Percentiles rank a stretch among this genome's conserved stretches.
phyloP scores from a whole-genome alignment of 306 rosid species.

The Rosa multiflora region DNA sequence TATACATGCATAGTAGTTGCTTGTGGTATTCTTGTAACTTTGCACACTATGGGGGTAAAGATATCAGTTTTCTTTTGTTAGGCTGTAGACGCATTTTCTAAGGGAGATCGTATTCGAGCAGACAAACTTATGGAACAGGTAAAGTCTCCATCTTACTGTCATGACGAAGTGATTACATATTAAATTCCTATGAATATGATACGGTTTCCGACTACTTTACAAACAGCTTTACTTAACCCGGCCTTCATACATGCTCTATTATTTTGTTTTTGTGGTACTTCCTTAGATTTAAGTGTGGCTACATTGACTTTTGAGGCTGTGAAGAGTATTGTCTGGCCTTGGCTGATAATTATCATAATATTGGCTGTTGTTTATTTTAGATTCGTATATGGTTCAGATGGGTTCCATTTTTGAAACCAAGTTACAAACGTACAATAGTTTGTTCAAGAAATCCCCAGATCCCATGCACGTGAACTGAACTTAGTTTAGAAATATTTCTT shows the following conservation, averaged over 20 bases:
- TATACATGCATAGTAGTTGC: neutral
- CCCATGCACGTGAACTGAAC: neutral
- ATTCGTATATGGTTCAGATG: neutral
- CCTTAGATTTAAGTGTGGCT: neutral
- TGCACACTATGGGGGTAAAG: constrained; percentile 31
- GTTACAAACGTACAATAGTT: neutral
- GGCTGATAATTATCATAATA: neutral
- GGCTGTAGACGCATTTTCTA: constrained; percentile 76
- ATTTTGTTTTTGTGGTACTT: neutral
- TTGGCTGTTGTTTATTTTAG: neutral
- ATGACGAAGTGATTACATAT: constrained; percentile 17
- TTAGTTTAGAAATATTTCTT: no score
- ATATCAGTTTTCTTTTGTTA: constrained; percentile 35
- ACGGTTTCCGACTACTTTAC: neutral
- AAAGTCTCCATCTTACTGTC: constrained; percentile 21
- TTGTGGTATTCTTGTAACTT: constrained; percentile 3
- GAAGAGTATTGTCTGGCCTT: neutral
- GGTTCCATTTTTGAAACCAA: neutral
- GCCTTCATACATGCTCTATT: neutral
- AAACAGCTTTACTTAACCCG: neutral
- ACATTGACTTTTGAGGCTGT: neutral
- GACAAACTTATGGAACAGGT: constrained; percentile 62
- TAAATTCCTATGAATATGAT: neutral
- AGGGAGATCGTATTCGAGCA: constrained; percentile 56
- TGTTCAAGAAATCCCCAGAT: neutral